A percentile compares a stretch with the other conserved stretches of the same genome.
phyloP scores from a whole-genome alignment of 208 protist species.

The Phytomonas francai region DNA sequence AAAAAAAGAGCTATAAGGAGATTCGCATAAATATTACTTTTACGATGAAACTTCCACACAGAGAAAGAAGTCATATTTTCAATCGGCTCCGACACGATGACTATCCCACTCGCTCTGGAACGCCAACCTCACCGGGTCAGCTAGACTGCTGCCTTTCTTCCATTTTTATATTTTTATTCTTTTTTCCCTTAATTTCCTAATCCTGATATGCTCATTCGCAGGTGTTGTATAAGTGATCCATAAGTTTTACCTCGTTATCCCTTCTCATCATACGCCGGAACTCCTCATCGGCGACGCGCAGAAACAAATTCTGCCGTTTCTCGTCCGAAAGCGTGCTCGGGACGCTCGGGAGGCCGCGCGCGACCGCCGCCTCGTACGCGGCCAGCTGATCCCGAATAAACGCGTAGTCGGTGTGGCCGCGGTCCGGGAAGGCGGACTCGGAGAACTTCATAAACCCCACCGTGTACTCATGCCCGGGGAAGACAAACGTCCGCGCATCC shows the following conservation, averaged over 20 bases:
- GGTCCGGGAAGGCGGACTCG: slow-evolving; percentile 15
- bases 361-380: slow-evolving; percentile 38
- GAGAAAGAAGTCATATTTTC: too few species aligned
- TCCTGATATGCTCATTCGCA: slow-evolving; percentile 45
- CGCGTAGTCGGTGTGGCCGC: slow-evolving; percentile 9
- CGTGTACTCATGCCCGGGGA: slow-evolving; percentile 89
- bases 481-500: slow-evolving; percentile 59
- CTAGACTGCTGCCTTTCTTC: not conserved
- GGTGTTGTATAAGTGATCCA: slow-evolving; percentile 74
- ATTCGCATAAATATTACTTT: too few species aligned
- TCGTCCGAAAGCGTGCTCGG: slow-evolving; percentile 79
- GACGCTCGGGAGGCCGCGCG: slow-evolving; percentile 41
- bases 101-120: too few species aligned
- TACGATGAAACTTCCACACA: too few species aligned
- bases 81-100: too few species aligned
- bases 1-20: too few species aligned
- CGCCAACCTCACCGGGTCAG: too few species aligned
- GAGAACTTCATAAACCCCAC: slow-evolving; percentile 71
- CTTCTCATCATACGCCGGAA: slow-evolving; percentile 38
- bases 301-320: slow-evolving; percentile 80
- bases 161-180: not conserved
- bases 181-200: not conserved
- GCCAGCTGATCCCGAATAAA: slow-evolving; percentile 45
- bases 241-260: slow-evolving; percentile 31
- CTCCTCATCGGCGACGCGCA: slow-evolving; percentile 54